Base-by-base conservation (phyloP, 352 stramenopile genomes). In the Plasmopara viticola region DNA sequence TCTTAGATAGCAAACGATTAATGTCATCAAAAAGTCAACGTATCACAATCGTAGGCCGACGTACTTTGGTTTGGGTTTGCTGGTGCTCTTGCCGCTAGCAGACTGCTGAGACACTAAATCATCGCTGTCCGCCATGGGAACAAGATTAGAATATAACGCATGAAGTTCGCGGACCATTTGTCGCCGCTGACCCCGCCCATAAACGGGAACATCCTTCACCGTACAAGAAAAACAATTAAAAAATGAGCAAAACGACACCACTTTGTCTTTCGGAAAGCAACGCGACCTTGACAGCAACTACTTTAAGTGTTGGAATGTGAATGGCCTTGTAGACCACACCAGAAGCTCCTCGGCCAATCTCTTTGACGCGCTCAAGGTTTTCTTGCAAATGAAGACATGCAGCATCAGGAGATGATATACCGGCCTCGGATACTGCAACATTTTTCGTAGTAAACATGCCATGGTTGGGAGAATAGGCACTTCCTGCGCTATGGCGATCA, bases 141-240 rank as follows among this genome's bases (percentile, higher is more conserved):
- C 72, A 30, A 96, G 69, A 53, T 96, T 96, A 12, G 83, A 89
- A 58, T 96, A 95, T 1, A 97, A 52, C 13, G 86, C 83, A 51
- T 91, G 80, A 10, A 97, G 72, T 55, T 97, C 89, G 38, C 83
- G 75, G 34, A 95, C 83, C 81, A 96, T 92, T 77, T 96, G 85
- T 14, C 83, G 67, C 9, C 87, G 67, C 46, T 97, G 90, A 0
- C 77, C 74, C 46, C 78, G 62, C 9, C 88, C 82, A 46, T 92
- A 94, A 13, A 95, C 83, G 5, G 86, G 72, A 8, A 96, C 85
- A 57, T 90, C 82, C 84, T 92, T 31, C 4, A 60, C 34, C 33
- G 46, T 15, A 13, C 13, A 51, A 46, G 49, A 9, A 47, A 15
- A 30, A 54, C 29, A 10, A 44, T 15, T 12, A 53, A 46, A n/a